Evolutionary conservation across 2,329 filamentous ascomycete species (phyloP).

Genomic region (Cytospora mali): DNA sequence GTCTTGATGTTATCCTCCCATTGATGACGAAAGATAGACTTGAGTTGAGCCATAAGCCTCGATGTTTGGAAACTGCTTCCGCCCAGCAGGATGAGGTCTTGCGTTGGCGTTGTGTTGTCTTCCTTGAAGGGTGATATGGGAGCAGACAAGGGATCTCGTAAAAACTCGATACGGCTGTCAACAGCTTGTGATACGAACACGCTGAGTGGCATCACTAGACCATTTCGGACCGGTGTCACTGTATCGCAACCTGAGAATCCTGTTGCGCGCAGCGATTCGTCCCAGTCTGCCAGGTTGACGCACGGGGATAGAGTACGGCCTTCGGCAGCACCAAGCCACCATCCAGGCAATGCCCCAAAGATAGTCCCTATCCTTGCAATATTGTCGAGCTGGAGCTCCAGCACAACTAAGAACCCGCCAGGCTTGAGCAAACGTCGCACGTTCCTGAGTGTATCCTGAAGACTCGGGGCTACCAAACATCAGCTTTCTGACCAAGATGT

Average conservation of each 20-base stretch:
- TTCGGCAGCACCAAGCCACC: conserved; percentile 20
- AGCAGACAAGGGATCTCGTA: background rate
- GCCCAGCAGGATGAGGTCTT: background rate
- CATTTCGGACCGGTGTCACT: background rate
- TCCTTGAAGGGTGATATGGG: background rate
- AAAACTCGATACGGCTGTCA: background rate
- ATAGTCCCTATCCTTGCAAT: conserved; percentile 26
- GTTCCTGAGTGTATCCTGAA: conserved; percentile 36
- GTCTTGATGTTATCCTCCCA: background rate
- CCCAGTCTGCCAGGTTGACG: no score
- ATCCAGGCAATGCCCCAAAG: conserved; percentile 30
- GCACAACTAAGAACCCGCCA: conserved; percentile 48
- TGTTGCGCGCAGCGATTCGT: background rate
- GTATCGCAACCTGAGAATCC: conserved; percentile 13
- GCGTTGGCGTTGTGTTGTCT: background rate
- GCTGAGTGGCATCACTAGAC: background rate
- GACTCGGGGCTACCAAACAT: no score
- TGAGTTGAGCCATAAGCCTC: background rate
- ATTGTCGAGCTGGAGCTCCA: conserved; percentile 41
- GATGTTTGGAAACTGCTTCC: background rate
- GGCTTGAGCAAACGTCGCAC: conserved; percentile 44
- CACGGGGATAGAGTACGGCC: background rate
- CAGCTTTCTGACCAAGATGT: no score
- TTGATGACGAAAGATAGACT: background rate
- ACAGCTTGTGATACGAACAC: conserved; percentile 12